phyloP scores from a whole-genome alignment of 225 moss, liverwort and hornwort genomes.

The Ulota crispa region DNA sequence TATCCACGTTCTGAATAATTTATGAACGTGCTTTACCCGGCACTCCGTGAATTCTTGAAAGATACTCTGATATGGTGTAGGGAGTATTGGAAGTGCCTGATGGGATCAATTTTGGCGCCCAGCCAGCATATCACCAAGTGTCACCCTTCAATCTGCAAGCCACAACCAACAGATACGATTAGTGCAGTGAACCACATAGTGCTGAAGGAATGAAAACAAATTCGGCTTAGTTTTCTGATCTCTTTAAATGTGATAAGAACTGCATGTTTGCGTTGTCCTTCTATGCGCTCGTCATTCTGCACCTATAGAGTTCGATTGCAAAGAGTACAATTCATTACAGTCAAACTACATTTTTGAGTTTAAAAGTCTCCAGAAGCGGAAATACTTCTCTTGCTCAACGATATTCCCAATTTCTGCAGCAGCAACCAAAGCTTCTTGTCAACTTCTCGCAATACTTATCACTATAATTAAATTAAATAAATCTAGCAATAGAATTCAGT shows the following conservation, averaged over 20 bases:
- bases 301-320: slow-evolving; percentile 2
- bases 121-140: not conserved
- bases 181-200: not conserved
- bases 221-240: not conserved
- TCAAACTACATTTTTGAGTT: not conserved
- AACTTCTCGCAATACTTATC: not conserved
- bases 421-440: slow-evolving; percentile 2
- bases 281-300: not conserved
- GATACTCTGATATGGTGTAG: not conserved
- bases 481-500: no score
- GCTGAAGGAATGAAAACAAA: not conserved
- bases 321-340: not conserved
- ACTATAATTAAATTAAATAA: not conserved
- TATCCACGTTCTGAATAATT: not conserved
- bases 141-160: not conserved
- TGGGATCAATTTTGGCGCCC: not conserved
- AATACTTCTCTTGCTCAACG: not conserved
- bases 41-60: not conserved
- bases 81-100: not conserved
- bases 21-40: not conserved
- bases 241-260: not conserved
- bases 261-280: not conserved
- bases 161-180: slow-evolving; percentile 4
- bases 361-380: not conserved
- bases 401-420: slow-evolving; percentile 13